phyloP scores from a whole-genome alignment of 2,329 filamentous ascomycete genomes.

The Talaromyces pinophilus region DNA sequence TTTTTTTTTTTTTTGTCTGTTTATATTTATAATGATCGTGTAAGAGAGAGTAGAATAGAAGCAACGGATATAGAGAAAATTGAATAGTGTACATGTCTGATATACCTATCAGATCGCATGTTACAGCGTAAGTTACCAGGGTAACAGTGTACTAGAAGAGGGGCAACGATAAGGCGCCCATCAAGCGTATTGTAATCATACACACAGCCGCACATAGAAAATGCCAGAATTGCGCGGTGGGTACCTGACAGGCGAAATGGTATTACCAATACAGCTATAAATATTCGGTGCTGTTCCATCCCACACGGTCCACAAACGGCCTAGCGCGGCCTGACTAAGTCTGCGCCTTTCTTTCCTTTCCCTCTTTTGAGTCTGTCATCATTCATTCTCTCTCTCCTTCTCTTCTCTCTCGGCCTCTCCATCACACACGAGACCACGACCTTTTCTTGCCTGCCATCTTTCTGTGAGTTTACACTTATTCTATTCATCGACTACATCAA shows the following conservation, averaged over 20 bases:
- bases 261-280: slow-evolving; percentile 12
- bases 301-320: slow-evolving; percentile 1
- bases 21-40: background rate
- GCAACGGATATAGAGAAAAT: background rate
- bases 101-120: background rate
- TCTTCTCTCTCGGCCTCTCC: slow-evolving; percentile 24
- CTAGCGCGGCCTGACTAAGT: slow-evolving; percentile 14
- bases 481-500: background rate
- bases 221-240: background rate
- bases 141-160: background rate
- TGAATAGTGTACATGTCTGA: background rate
- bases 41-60: background rate
- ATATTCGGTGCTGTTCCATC: slow-evolving; percentile 5
- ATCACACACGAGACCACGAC: slow-evolving; percentile 37
- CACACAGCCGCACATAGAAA: background rate
- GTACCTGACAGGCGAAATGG: background rate
- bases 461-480: background rate
- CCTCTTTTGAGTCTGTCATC: slow-evolving; percentile 28
- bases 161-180: background rate
- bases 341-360: slow-evolving; percentile 14
- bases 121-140: slow-evolving; percentile 3
- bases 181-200: background rate
- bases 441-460: background rate
- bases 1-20: background rate
- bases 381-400: slow-evolving; percentile 31